Evolutionary conservation across 345 rosid genomes (phyloP), one percentile per base, ranked within the genome.

Genomic region (Ceriops decandra): DNA sequence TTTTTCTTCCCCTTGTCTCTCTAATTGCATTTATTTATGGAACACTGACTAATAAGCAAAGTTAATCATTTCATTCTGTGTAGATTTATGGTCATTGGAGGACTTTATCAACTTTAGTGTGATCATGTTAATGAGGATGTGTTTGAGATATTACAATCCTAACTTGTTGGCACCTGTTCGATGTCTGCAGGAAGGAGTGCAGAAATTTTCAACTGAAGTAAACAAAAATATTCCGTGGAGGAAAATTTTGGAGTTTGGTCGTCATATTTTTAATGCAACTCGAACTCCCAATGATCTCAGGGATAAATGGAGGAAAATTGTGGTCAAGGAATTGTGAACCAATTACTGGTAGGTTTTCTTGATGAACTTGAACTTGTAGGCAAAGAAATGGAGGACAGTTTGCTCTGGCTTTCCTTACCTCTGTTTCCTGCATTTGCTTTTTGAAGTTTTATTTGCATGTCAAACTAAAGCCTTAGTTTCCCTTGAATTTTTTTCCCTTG

Each of bases 181-280:
- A 47, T 16, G 53, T 13, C 54, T 71, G 72, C 84, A 87, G 98
- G 83, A 82, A 68, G 96, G 89, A 65, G 92, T 89, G 72, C 74
- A 64, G 51, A 84, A 60, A 63, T 85, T 77, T 70, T 73, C 86
- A 11, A 71, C 42, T 53, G 56, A 67, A 38, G 67, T 36, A 20
- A 87, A 82, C 6, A 90, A 83, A 80, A 86, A 90, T 78, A 61
- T 89, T 56, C 92, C 98, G 13, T 93, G 96, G 96, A 82, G 80
- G 74, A 93, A 85, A 76, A 80, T 93, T 67, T 71, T 90, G 77
- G 90, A 89, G 22, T 84, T 80, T 80, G 97, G 98, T 68, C 71
- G n/a, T 9, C 75, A 70, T 27, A 82, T 86, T 68, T 93, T 90
- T 52, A 60, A 87, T 35, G 47, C 64, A 56, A 83, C 82, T 52